These are phyloP conservation scores for Mangifera indica DNA, from an alignment of 345 rosid genomes.

Conservation along the genomic window DNA sequence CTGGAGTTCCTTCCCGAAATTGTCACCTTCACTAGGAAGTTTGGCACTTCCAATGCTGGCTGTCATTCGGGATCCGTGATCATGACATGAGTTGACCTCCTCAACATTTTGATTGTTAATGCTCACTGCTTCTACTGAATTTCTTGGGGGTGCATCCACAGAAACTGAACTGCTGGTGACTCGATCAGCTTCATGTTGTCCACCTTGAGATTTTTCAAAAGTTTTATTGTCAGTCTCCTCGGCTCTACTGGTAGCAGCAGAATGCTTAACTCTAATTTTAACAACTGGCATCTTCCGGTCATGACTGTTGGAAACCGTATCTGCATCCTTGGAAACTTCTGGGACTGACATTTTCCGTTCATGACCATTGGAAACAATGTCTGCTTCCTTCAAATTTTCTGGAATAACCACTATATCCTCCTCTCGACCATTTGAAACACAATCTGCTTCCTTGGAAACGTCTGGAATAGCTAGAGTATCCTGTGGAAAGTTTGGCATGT, in stretches of 20 bases:
- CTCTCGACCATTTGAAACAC: slow-evolving; percentile 11
- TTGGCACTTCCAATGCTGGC: slow-evolving; percentile 95
- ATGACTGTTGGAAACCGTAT: slow-evolving; percentile 52
- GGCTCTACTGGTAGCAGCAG: slow-evolving; percentile 68
- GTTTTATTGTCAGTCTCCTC: slow-evolving; percentile 69
- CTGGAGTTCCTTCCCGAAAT: slow-evolving; percentile 78
- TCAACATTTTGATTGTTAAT: slow-evolving; percentile 70
- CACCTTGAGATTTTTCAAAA: slow-evolving; percentile 63
- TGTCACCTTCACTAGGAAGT: slow-evolving; percentile 61
- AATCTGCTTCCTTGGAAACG: slow-evolving; percentile 26
- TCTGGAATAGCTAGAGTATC: slow-evolving; percentile 42
- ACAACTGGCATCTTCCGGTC: slow-evolving; percentile 59
- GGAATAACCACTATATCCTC: slow-evolving; percentile 16
- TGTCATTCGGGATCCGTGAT: slow-evolving; percentile 81
- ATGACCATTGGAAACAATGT: slow-evolving; percentile 21
- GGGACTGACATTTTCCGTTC: slow-evolving; percentile 18
- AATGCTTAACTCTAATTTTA: slow-evolving; percentile 68
- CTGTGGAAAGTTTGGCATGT: slow-evolving; percentile 27
- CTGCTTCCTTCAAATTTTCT: slow-evolving; percentile 25
- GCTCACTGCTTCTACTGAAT: slow-evolving; percentile 67
- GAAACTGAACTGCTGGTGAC: slow-evolving; percentile 80
- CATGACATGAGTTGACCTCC: slow-evolving; percentile 87
- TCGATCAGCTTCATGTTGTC: slow-evolving; percentile 47
- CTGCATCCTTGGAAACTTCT: slow-evolving; percentile 44
- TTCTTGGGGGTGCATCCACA: slow-evolving; percentile 90